A percentile compares a stretch with the other conserved stretches of the same genome.
Conservation (phyloP, 2,329 filamentous ascomycete genomes). For the Tympanopsis confertula region DNA sequence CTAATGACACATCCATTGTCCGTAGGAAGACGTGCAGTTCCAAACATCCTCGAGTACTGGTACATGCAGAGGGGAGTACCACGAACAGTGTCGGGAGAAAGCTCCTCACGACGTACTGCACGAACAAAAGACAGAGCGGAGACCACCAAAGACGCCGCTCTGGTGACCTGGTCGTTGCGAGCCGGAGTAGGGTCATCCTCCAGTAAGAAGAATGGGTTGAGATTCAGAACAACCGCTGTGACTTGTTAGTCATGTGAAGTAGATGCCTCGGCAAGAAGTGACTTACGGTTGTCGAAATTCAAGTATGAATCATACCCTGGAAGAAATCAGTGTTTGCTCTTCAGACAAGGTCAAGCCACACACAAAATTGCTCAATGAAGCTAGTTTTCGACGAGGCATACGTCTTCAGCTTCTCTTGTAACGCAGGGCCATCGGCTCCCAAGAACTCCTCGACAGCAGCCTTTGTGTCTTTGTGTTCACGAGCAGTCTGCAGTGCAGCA, state of each 20-base stretch:
- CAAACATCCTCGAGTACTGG: constrained; percentile 90
- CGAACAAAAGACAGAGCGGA: constrained; percentile 87
- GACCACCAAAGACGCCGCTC: constrained; percentile 80
- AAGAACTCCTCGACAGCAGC: constrained; percentile 76
- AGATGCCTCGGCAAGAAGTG: not conserved
- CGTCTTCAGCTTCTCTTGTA: constrained; percentile 80
- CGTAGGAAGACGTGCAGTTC: constrained; percentile 85
- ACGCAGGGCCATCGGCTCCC: constrained; percentile 63
- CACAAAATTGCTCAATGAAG: constrained; percentile 98
- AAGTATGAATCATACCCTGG: constrained; percentile 92
- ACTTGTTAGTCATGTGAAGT: not conserved
- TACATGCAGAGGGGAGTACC: constrained; percentile 92
- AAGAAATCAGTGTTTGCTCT: not conserved
- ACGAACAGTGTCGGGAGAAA: constrained; percentile 76
- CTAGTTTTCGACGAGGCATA: constrained; percentile 87
- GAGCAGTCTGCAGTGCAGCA: constrained; percentile 65
- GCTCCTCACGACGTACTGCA: constrained; percentile 82
- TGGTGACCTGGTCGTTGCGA: constrained; percentile 89
- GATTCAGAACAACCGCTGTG: constrained; percentile 72
- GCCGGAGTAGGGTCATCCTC: constrained; percentile 96
- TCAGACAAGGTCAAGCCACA: constrained; percentile 21
- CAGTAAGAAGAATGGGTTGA: constrained; percentile 94
- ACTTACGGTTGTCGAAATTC: constrained; percentile 73
- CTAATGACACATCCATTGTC: constrained; percentile 92
- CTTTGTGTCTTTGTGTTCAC: constrained; percentile 75